phyloP scores from a whole-genome alignment of 768 basidiomycete species.

The Trichaptum fuscoviolaceum region DNA sequence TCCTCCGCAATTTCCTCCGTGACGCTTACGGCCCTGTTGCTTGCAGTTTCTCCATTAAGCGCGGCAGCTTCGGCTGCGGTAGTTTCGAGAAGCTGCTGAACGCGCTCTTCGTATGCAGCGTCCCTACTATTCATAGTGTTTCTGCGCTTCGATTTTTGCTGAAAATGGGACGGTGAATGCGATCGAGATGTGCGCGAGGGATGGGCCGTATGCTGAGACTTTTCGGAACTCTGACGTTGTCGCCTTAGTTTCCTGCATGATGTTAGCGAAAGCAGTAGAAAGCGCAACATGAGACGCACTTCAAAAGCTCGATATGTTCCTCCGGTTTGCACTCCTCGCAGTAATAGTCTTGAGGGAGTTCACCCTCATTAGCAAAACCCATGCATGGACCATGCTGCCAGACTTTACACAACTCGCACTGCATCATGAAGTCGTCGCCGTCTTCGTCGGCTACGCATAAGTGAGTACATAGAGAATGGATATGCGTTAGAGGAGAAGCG shows the following conservation, averaged over 20 bases:
- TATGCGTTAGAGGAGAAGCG: slow-evolving; percentile 23
- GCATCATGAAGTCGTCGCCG: slow-evolving; percentile 90
- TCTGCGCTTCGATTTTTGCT: slow-evolving; percentile 76
- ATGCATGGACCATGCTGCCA: slow-evolving; percentile 99
- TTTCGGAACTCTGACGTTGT: slow-evolving; percentile 58
- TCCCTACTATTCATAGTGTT: slow-evolving; percentile 99
- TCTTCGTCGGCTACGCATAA: slow-evolving; percentile 50
- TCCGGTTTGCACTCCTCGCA: slow-evolving; percentile 93
- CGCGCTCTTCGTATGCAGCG: slow-evolving; percentile 86
- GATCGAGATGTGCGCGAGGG: slow-evolving; percentile 66
- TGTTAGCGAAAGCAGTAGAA: slow-evolving; percentile 16
- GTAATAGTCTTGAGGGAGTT: slow-evolving; percentile 77
- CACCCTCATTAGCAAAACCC: slow-evolving; percentile 78
- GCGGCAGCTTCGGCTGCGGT: slow-evolving; percentile 68
- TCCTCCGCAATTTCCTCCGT: slow-evolving; percentile 29
- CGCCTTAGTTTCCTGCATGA: slow-evolving; percentile 53
- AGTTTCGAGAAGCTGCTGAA: slow-evolving; percentile 70
- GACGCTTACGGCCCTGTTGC: slow-evolving; percentile 11
- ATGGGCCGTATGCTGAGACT: slow-evolving; percentile 49
- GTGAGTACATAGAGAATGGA: slow-evolving; percentile 5
- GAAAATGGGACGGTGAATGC: slow-evolving; percentile 59
- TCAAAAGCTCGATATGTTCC: slow-evolving; percentile 74
- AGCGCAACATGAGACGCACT: slow-evolving; percentile 42
- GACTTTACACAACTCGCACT: slow-evolving; percentile 93
- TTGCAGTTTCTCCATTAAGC: slow-evolving; percentile 34